These are phyloP conservation scores for Macrolepiota albuminosa DNA, from an alignment of 768 basidiomycete species.

Conservation along the genomic window DNA sequence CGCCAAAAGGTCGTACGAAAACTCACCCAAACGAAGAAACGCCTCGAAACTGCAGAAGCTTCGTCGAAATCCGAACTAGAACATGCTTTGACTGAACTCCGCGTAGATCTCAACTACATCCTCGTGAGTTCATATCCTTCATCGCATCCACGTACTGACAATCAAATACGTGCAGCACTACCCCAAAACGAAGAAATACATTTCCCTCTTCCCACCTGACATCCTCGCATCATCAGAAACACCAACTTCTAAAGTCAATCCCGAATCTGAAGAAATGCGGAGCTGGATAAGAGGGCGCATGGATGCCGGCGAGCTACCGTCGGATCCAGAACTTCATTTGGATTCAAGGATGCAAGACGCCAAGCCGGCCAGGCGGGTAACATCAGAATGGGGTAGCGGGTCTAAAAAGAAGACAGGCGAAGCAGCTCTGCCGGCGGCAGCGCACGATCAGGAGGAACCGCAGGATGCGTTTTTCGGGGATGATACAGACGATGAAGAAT, in stretches of 20 bases:
- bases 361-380: background rate
- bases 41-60: conserved; percentile 31
- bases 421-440: background rate
- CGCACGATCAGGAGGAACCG: conserved; percentile 13
- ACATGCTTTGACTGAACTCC: conserved; percentile 49
- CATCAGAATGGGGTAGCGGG: conserved; percentile 6
- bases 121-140: conserved; percentile 40
- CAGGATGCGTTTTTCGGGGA: conserved; percentile 40
- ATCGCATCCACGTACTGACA: background rate
- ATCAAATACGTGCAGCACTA: conserved; percentile 56
- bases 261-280: conserved; percentile 54
- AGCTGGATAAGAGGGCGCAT: conserved; percentile 56
- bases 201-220: conserved; percentile 83
- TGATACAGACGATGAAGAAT: conserved; percentile 23
- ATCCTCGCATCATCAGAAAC: conserved; percentile 22
- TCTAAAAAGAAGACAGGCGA: conserved; percentile 4
- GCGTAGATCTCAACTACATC: conserved; percentile 91
- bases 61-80: conserved; percentile 39
- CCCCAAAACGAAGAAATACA: conserved; percentile 82
- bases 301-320: conserved; percentile 50
- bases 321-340: conserved; percentile 52
- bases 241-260: conserved; percentile 35
- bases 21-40: conserved; percentile 63
- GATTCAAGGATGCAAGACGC: conserved; percentile 17
- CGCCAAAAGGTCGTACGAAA: conserved; percentile 82